Evolutionary conservation across 495 filamentous ascomycete genomes (phyloP), one percentile per base, ranked within the genome.

Genomic region (Chlorociboria aeruginascens): DNA sequence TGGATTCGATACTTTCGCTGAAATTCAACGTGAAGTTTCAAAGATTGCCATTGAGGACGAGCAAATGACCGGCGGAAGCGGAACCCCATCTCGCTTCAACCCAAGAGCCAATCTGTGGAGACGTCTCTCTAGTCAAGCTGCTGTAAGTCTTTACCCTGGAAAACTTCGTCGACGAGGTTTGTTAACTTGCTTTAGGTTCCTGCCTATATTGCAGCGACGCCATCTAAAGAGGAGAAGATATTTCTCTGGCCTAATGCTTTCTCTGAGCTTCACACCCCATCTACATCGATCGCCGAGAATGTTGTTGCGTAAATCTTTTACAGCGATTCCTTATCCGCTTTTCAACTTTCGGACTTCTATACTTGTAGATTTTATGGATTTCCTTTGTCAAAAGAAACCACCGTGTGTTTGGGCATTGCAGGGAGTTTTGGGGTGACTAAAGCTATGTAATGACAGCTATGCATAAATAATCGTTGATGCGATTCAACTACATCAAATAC

Each of bases 91-190:
- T 7, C 64, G 72, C 48, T 85, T 83, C 61, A 86, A 85, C 59
- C 82, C 82, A 9, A 67, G 81, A 8, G 81, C 81, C 8, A 84
- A 84, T 59, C 66, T 85, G 63, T 85, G 82, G 82, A 66, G 82
- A 35, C 68, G 81, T 8, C 71, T 78, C 32, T 74, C 71, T 16
- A 81, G 77, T 60, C 71, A 72, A 67, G 59, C 37, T 2, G 59
- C 62, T 10, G 54, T 53, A 40, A 48, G 51, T 53, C 6, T 43
- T 6, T 28, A n/a, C 25, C 17, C 7, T 39, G 8, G n/a, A 11
- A 16, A 40, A 12, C 6, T 38, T 28, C 29, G 30, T 38, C 32
- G 35, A 14, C 33, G 32, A 7, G 25, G 13, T 25, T 29, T 32
- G 17, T 40, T 45, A 46, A 46, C 28, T 32, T 13, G 20, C 40